phyloP scores from a whole-genome alignment of 2,329 filamentous ascomycete genomes.

The Fusarium buharicum region DNA sequence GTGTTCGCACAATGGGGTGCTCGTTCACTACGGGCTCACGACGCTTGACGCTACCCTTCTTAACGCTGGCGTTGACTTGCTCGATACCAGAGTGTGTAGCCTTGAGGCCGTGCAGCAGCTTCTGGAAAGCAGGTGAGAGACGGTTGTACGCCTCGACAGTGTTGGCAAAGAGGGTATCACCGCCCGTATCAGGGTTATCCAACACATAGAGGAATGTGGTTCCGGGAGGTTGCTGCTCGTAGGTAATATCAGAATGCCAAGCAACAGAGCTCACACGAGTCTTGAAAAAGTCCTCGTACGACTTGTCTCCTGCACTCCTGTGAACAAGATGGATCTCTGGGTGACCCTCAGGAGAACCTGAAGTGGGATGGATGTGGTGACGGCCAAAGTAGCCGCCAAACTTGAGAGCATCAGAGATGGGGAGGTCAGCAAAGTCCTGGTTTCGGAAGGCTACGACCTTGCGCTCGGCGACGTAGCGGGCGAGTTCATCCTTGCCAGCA shows the following conservation, averaged over 20 bases:
- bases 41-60: slow-evolving; percentile 74
- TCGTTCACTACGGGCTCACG: slow-evolving; percentile 78
- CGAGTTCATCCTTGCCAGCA: slow-evolving; percentile 80
- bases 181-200: slow-evolving; percentile 82
- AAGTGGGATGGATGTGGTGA: slow-evolving; percentile 84
- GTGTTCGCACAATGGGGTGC: slow-evolving; percentile 83
- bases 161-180: slow-evolving; percentile 86
- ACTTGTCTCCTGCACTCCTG: slow-evolving; percentile 65
- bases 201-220: slow-evolving; percentile 90
- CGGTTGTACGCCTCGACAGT: slow-evolving; percentile 83
- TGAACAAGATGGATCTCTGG: slow-evolving; percentile 84
- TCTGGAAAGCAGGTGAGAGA: slow-evolving; percentile 80
- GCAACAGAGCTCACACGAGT: slow-evolving; percentile 82
- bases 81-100: slow-evolving; percentile 86
- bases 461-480: slow-evolving; percentile 77
- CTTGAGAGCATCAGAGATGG: slow-evolving; percentile 75
- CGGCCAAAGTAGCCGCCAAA: slow-evolving; percentile 81
- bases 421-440: slow-evolving; percentile 77
- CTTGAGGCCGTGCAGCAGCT: slow-evolving; percentile 81
- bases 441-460: slow-evolving; percentile 83
- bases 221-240: slow-evolving; percentile 87
- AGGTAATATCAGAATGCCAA: slow-evolving; percentile 91
- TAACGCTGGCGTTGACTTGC: slow-evolving; percentile 77
- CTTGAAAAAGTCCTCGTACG: slow-evolving; percentile 68
- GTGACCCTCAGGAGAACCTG: slow-evolving; percentile 76